Base-by-base conservation (phyloP, 805 yeast species). In the Nakazawaea sp. region DNA sequence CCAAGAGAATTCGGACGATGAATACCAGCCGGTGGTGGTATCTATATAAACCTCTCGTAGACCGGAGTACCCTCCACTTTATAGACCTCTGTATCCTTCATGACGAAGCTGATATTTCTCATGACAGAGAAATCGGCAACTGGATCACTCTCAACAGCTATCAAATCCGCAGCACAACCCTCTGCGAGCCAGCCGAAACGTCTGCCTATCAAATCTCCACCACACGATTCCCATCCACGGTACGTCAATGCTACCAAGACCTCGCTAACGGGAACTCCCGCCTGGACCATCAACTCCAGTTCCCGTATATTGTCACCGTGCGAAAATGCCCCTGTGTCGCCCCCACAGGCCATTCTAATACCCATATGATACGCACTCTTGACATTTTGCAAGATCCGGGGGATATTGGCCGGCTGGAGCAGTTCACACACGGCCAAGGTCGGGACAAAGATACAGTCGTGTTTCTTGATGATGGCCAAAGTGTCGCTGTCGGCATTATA, bases 261-360 rank as follows among this genome's bases (percentile, higher is more conserved):
- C 18, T 51, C 47, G 12, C 30, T 47, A 4, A 46, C 29, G 12
- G 55, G 52, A 35, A 52, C 39, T 2, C 57, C 57, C 5, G 55
- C 46, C 30, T 49, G 42, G 2, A 43, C 35, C 40, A 52, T 49
- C 37, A 52, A 38, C 40, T 52, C 57, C 19, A 48, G 51, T 27
- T 52, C 57, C 24, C 54, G 31, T n/a, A 51, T 44, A 35, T 52
- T 52, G 23, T 52, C 56, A 9, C 56, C 56, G 34, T 52, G 56
- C n/a, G 48, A 46, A 28, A 48, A 52, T 1, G 56, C 50, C 2
- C 56, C 56, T 9, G 56, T 52, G 31, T 52, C 56, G 9, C 56
- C 56, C 4, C 56, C 56, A 38, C 55, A 51, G 1, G 55, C 55
- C 23, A 48, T 45, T 9, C 32, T 28, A n/a, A 52, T 41, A 4